phyloP scores from a whole-genome alignment of 2,329 filamentous ascomycete species.

The Calonectria naviculata region DNA sequence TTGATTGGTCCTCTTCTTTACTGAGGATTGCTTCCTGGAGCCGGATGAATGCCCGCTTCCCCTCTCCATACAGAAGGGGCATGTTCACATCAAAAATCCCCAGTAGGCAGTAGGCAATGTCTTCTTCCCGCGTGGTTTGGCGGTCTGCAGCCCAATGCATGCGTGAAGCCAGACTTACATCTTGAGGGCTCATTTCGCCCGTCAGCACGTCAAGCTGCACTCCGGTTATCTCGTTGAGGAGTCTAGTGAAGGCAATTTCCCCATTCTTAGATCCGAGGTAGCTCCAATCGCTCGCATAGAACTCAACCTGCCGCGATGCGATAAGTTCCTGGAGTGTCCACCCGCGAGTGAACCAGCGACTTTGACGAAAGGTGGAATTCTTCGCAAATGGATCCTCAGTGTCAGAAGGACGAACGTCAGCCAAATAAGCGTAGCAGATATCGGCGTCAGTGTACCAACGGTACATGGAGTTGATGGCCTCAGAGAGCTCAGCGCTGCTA shows the following conservation, averaged over 20 bases:
- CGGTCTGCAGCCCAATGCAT: conserved; percentile 21
- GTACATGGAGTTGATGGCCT: conserved; percentile 34
- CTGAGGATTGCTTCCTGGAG: conserved; percentile 15
- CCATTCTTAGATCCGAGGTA: conserved; percentile 16
- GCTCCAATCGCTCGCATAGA: conserved; percentile 20
- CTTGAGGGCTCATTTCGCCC: neutral
- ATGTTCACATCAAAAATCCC: conserved; percentile 16
- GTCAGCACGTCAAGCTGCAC: conserved; percentile 1
- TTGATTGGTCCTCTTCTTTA: conserved; percentile 2
- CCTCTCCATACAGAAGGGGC: conserved; percentile 12
- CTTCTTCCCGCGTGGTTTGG: conserved; percentile 12
- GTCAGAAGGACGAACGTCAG: conserved; percentile 7
- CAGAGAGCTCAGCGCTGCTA: conserved; percentile 25
- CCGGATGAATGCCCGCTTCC: conserved; percentile 5
- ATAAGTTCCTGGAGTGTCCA: conserved; percentile 32
- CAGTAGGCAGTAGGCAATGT: conserved; percentile 15
- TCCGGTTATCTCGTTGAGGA: conserved; percentile 13
- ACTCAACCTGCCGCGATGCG: neutral
- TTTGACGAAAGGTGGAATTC: neutral
- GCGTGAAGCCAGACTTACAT: conserved; percentile 7
- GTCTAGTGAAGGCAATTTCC: neutral
- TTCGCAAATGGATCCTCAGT: neutral
- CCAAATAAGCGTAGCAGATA: conserved; percentile 26
- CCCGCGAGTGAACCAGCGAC: conserved; percentile 21
- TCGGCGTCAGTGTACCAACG: conserved; percentile 21